Evolutionary conservation across 495 filamentous ascomycete genomes (phyloP).

Genomic region (Hypomontagnella submonticulosa): DNA sequence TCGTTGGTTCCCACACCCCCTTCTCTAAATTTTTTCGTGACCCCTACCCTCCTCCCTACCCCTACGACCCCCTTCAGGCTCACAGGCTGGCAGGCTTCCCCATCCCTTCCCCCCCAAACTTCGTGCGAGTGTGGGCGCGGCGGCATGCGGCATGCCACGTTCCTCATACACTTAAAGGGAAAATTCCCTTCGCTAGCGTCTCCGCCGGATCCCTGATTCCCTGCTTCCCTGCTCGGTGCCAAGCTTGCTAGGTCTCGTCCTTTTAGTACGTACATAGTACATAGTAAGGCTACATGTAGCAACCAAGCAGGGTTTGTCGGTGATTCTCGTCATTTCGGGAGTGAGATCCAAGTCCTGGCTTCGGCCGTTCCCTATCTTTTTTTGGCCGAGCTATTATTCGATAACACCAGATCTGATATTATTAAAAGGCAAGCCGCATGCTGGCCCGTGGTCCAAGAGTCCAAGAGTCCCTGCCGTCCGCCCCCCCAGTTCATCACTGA

Average conservation of each 20-base stretch:
- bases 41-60: not conserved
- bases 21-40: constrained; percentile 9
- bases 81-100: constrained; percentile 29
- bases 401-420: constrained; percentile 49
- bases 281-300: constrained; percentile 47
- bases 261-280: constrained; percentile 22
- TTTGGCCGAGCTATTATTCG: constrained; percentile 48
- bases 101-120: constrained; percentile 40
- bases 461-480: constrained; percentile 7
- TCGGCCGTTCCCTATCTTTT: constrained; percentile 45
- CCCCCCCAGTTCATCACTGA: constrained; percentile 3
- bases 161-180: constrained; percentile 44
- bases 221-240: constrained; percentile 33
- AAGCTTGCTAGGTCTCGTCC: constrained; percentile 32
- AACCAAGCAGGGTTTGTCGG: constrained; percentile 46
- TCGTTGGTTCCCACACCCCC: constrained; percentile 30
- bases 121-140: constrained; percentile 34
- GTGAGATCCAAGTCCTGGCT: constrained; percentile 46
- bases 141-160: constrained; percentile 46
- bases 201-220: constrained; percentile 37
- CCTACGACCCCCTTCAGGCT: constrained; percentile 19
- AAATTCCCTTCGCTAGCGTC: constrained; percentile 40
- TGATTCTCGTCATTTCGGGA: constrained; percentile 53
- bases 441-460: constrained; percentile 38
- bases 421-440: constrained; percentile 42